Base-by-base conservation (phyloP, 805 yeast species). In the Priceomyces medius region DNA sequence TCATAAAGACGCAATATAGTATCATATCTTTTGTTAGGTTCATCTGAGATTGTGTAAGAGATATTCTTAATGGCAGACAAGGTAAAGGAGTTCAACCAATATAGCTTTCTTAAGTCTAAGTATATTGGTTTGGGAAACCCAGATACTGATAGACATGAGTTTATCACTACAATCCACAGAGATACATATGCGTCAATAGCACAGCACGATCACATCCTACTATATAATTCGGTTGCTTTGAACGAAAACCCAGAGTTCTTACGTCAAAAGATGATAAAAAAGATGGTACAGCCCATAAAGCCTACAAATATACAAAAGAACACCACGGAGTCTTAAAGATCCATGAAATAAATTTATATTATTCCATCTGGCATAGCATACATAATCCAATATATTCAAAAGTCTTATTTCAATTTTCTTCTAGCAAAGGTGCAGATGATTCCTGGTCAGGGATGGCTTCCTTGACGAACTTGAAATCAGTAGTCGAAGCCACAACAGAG, bases 61-160 rank as follows among this genome's bases (percentile, higher is more conserved):
- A n/a, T n/a, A n/a, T n/a, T n/a, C n/a, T n/a, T 3, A 8, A 69
- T 69, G 74, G 70, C 74, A 10, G 75, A 70, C 49, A 70, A 70
- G 48, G 61, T 65, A 21, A 54, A 62, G 39, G 76, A 70, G 13
- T 45, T 48, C 35, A 64, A 63, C 45, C 68, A 64, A 52, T 68
- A 56, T 44, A 51, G 54, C 40, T 56, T 49, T 35, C 60, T 58
- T 18, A 68, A 67, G 45, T 49, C 79, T 32, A 79, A 83, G 53
- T 80, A 85, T 55, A 67, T 83, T 17, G 96, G 95, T 1, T 59
- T 90, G 1, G 97, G 97, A 0, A 74, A 80, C 54, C 73, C 89
- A 7, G 81, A 80, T 40, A 88, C 95, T 0, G 69, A 83, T 0
- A 68, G 82, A 38, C 64, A 66, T 12, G 91, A 86, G 58, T 90